phyloP scores from a whole-genome alignment of 2,329 filamentous ascomycete species.

The Ophiostoma sp. region DNA sequence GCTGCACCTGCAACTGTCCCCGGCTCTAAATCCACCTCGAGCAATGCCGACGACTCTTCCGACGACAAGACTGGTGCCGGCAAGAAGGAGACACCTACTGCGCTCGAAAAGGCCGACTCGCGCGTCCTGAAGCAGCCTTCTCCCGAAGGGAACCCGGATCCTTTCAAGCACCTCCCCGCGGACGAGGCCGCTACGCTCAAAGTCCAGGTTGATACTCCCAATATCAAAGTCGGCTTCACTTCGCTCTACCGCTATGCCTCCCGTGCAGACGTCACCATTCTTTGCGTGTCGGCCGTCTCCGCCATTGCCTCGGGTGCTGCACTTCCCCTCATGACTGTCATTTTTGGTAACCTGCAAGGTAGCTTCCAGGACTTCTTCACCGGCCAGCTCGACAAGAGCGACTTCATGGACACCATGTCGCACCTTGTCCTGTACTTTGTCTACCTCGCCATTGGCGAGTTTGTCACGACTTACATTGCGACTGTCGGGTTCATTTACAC shows the following conservation, averaged over 20 bases:
- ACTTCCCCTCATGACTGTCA: constrained; percentile 71
- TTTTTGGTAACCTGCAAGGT: constrained; percentile 72
- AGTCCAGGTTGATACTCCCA: constrained; percentile 60
- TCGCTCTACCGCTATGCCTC: constrained; percentile 67
- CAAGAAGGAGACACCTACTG: constrained; percentile 14
- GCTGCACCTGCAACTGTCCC: constrained; percentile 23
- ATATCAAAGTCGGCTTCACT: constrained; percentile 57
- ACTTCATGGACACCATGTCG: constrained; percentile 56
- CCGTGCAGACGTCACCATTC: constrained; percentile 57
- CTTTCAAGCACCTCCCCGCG: constrained; percentile 57
- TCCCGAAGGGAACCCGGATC: constrained; percentile 37
- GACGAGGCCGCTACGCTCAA: constrained; percentile 63
- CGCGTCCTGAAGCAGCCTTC: constrained; percentile 32
- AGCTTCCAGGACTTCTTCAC: constrained; percentile 62
- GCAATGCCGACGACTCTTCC: constrained; percentile 35
- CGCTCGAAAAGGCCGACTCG: constrained; percentile 42
- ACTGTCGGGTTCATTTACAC: constrained; percentile 89
- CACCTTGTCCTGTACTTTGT: constrained; percentile 74
- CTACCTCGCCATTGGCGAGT: constrained; percentile 77
- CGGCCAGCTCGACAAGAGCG: constrained; percentile 41
- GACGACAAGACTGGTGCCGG: constrained; percentile 9
- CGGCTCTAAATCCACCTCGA: constrained; percentile 32
- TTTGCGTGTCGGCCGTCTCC: constrained; percentile 55
- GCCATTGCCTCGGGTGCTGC: constrained; percentile 62
- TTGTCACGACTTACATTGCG: constrained; percentile 68